Base-by-base conservation (phyloP, 225 moss, liverwort and hornwort species). In the Physcomitrium patens region DNA sequence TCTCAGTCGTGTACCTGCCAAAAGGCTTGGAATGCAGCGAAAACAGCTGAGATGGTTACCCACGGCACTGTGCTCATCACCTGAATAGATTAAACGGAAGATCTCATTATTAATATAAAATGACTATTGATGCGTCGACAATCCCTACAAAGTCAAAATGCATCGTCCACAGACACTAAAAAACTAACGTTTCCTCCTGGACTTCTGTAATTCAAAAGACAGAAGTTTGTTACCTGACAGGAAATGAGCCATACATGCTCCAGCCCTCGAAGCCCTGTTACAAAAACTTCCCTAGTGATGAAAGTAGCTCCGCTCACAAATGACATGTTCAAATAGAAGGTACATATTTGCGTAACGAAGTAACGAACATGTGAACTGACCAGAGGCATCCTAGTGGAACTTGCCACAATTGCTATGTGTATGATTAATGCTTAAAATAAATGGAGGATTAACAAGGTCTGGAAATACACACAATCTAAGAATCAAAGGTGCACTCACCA, bases 1-100 rank as follows among this genome's bases (percentile, higher is more conserved):
- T 50, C 78, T 55, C 55, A 78, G 67, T 79, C 23, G 58, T 62
- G 23, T 83, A 89, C 89, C 89, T 89, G 89, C 89, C 89, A 89
- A 74, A 76, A 70, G 60, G 83, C 81, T 86, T 89, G 89, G 71
- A 86, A 86, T 41, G 73, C 66, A 74, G 86, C 85, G 54, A 89
- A 89, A 28, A 67, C 73, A 31, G 85, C 76, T 71, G 89, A 81
- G 81, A 83, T 89, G 58, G 79, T 63, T 74, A 86, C 86, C 89
- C 89, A 89, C 41, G 89, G 86, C 70, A 56, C 85, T 70, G 63
- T 43, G 28, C 74, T 83, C 78, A 89, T 83, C 71, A 86, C 89
- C 89, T 89, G 73, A 69, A 31, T 44, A 28, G 72, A 56, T 53
- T 43, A 5, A 69, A 19, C 52, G 65, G 0, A 60, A 55, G 46